These are phyloP conservation scores for Fragaria vesca DNA, from an alignment of 306 rosid genomes.

Conservation along the genomic window DNA sequence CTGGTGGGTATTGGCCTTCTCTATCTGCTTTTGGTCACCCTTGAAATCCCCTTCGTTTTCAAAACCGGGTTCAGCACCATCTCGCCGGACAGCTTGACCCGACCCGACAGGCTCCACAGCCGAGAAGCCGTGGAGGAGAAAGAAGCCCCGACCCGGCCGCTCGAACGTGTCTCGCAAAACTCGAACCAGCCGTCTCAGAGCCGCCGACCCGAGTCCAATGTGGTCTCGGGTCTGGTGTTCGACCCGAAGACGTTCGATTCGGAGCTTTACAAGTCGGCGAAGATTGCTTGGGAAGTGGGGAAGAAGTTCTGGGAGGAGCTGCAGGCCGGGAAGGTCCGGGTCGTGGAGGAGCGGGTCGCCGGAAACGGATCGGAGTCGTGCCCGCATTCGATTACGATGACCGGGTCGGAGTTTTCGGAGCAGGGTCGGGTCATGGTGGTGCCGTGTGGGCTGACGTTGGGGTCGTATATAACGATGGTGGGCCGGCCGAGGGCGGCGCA, in stretches of 20 bases:
- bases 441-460: slow-evolving; percentile 91
- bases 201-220: slow-evolving; percentile 30
- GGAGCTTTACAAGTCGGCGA: slow-evolving; percentile 55
- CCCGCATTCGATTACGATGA: slow-evolving; percentile 49
- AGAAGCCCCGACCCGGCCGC: slow-evolving; percentile 65
- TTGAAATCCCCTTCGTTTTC: slow-evolving; percentile 79
- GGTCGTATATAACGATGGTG: slow-evolving; percentile 76
- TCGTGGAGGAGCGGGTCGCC: slow-evolving; percentile 1
- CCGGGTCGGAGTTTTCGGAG: slow-evolving; percentile 52
- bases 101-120: slow-evolving; percentile 37
- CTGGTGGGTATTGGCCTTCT: slow-evolving; percentile 49
- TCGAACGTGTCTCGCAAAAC: slow-evolving; percentile 40
- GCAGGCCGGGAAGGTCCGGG: slow-evolving; percentile 35
- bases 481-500: slow-evolving; percentile 58
- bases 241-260: slow-evolving; percentile 51
- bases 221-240: slow-evolving; percentile 48
- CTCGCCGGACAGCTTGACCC: slow-evolving; percentile 40
- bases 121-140: slow-evolving; percentile 49
- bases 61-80: slow-evolving; percentile 39
- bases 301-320: slow-evolving; percentile 55
- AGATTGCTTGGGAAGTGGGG: slow-evolving; percentile 57
- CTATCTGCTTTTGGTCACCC: slow-evolving; percentile 51
- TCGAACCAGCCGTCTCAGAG: slow-evolving; percentile 46
- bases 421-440: slow-evolving; percentile 51
- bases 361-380: slow-evolving; percentile 48